Evolutionary conservation across 805 yeast genomes (phyloP).

Genomic region (Lipomyces anomalus): DNA sequence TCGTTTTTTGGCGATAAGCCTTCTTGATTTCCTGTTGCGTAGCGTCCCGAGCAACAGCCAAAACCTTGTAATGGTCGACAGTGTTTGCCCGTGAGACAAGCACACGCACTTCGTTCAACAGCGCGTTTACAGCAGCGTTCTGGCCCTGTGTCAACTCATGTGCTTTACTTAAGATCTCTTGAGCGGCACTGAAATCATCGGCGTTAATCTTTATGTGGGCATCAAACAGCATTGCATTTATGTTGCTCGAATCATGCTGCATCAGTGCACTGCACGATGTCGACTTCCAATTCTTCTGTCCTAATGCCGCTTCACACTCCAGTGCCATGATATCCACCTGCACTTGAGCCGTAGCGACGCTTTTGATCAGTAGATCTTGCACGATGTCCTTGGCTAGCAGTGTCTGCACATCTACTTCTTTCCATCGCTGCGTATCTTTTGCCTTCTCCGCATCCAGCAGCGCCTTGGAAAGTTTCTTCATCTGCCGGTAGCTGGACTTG

Average conservation of each 20-base stretch:
- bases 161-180: slow-evolving; percentile 25
- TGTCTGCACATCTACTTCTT: slow-evolving; percentile 3
- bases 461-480: slow-evolving; percentile 17
- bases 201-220: slow-evolving; percentile 20
- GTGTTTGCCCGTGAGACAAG: slow-evolving; percentile 37
- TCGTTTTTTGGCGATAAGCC: slow-evolving; percentile 73
- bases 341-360: slow-evolving; percentile 8
- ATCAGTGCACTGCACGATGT: slow-evolving; percentile 29
- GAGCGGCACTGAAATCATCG: slow-evolving; percentile 29
- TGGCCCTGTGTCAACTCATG: slow-evolving; percentile 18
- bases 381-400: slow-evolving; percentile 17
- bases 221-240: slow-evolving; percentile 28
- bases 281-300: slow-evolving; percentile 26
- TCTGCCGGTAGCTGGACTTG: slow-evolving; percentile 34
- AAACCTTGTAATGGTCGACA: slow-evolving; percentile 73
- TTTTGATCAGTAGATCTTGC: slow-evolving; percentile 15
- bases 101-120: slow-evolving; percentile 28
- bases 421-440: slow-evolving; percentile 9
- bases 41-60: slow-evolving; percentile 65
- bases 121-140: slow-evolving; percentile 21
- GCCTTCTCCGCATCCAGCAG: slow-evolving; percentile 12
- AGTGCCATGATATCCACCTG: slow-evolving; percentile 18
- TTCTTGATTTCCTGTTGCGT: slow-evolving; percentile 66
- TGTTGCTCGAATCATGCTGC: slow-evolving; percentile 26
- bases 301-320: slow-evolving; percentile 27